Conservation (phyloP, 352 stramenopile genomes). For the Phytopythium kandeliae region DNA sequence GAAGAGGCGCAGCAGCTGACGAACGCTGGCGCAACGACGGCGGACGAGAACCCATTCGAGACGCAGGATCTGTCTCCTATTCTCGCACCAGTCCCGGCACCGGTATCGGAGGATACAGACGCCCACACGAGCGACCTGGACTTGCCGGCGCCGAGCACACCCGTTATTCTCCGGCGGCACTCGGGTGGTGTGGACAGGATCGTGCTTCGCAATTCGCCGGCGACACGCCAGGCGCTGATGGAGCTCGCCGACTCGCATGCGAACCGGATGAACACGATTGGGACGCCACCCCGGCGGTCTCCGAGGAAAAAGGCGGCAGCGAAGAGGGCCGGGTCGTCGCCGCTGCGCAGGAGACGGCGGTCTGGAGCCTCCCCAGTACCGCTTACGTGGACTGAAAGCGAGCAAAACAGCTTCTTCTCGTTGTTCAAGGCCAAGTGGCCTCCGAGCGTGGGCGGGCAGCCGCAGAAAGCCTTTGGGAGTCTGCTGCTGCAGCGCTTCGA, state of each 20-base stretch:
- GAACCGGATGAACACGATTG: slow-evolving; percentile 5
- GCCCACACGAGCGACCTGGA: neutral
- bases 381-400: slow-evolving; percentile 38
- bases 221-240: slow-evolving; percentile 3
- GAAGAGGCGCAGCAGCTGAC: slow-evolving; percentile 22
- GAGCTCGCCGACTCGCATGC: slow-evolving; percentile 10
- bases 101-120: slow-evolving; percentile 1
- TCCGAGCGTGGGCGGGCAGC: slow-evolving; percentile 10
- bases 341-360: slow-evolving; percentile 12
- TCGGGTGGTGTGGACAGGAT: slow-evolving; percentile 10
- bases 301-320: slow-evolving; percentile 15
- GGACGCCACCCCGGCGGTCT: slow-evolving; percentile 9
- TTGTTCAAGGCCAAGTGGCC: slow-evolving; percentile 72
- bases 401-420: slow-evolving; percentile 62
- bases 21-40: slow-evolving; percentile 8
- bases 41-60: slow-evolving; percentile 32
- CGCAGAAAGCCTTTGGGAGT: slow-evolving; percentile 22
- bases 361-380: slow-evolving; percentile 9
- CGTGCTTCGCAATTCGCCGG: slow-evolving; percentile 2
- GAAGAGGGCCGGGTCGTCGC: neutral
- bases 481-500: slow-evolving; percentile 54
- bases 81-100: slow-evolving; percentile 27
- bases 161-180: slow-evolving; percentile 12
- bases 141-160: slow-evolving; percentile 4
- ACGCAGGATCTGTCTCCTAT: slow-evolving; percentile 49